Percentiles rank a stretch among this genome's conserved stretches.
Evolutionary conservation across 225 moss, liverwort and hornwort genomes (phyloP).

Genomic region (Physcomitrium patens): DNA sequence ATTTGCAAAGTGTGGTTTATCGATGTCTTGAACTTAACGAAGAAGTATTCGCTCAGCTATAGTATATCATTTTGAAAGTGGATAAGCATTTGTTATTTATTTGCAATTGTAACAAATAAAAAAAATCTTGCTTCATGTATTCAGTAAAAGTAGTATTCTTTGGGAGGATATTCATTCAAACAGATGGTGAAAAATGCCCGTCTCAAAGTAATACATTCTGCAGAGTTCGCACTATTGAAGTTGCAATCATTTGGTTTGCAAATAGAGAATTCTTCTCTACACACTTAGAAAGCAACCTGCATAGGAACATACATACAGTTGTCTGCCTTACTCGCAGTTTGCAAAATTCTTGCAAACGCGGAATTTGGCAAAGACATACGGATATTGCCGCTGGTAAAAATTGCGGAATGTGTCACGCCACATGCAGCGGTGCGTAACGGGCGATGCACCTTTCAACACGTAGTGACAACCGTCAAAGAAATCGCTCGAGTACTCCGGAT

Average conservation of each 20-base stretch:
- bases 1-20: slow-evolving; percentile 53
- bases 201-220: neutral
- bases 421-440: slow-evolving; percentile 71
- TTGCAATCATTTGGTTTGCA: slow-evolving; percentile 6
- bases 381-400: slow-evolving; percentile 85
- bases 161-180: neutral
- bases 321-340: slow-evolving; percentile 3
- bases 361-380: slow-evolving; percentile 82
- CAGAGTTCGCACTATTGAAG: neutral
- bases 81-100: neutral
- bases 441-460: slow-evolving; percentile 83
- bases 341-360: slow-evolving; percentile 55
- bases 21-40: slow-evolving; percentile 80
- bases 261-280: slow-evolving; percentile 28
- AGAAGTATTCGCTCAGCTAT: slow-evolving; percentile 36
- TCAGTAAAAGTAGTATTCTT: no score
- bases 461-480: slow-evolving; percentile 82
- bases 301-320: no score
- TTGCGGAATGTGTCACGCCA: slow-evolving; percentile 76
- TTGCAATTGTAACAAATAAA: neutral
- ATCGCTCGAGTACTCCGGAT: slow-evolving; percentile 74
- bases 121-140: neutral
- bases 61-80: neutral
- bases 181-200: neutral
- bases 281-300: neutral